Evolutionary conservation across 495 filamentous ascomycete genomes (phyloP).

Genomic region (Annulohypoxylon stygium): DNA sequence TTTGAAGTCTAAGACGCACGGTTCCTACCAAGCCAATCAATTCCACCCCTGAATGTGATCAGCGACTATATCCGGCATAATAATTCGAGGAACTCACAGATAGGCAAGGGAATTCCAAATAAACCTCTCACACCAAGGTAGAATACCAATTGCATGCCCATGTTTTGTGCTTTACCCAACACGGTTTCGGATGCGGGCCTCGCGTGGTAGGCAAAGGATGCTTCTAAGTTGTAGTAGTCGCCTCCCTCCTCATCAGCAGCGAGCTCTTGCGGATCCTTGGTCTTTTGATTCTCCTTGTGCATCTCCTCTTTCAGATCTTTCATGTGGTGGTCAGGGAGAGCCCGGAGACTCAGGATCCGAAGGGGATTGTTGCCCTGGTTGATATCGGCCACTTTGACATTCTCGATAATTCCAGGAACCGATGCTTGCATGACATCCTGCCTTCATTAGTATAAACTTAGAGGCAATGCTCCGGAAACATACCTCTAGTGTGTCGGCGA

Average conservation of each 20-base stretch:
- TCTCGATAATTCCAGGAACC: slow-evolving; percentile 88
- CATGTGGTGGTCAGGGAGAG: slow-evolving; percentile 85
- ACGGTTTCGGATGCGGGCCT: slow-evolving; percentile 75
- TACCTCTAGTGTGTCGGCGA: slow-evolving; percentile 64
- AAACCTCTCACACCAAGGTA: slow-evolving; percentile 87
- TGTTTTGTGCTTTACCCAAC: slow-evolving; percentile 86
- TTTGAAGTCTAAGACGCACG: slow-evolving; percentile 80
- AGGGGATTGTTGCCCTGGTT: slow-evolving; percentile 92
- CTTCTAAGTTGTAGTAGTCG: slow-evolving; percentile 94
- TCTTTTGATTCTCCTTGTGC: slow-evolving; percentile 80
- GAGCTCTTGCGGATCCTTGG: slow-evolving; percentile 86
- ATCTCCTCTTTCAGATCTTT: slow-evolving; percentile 82
- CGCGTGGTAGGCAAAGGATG: slow-evolving; percentile 93
- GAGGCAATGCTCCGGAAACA: neutral
- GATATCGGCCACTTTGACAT: slow-evolving; percentile 96
- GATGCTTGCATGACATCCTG: slow-evolving; percentile 95
- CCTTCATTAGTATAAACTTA: slow-evolving; percentile 31
- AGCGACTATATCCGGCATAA: neutral
- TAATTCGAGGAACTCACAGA: slow-evolving; percentile 62
- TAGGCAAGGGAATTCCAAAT: slow-evolving; percentile 89
- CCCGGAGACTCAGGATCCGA: slow-evolving; percentile 88
- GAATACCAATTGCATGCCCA: slow-evolving; percentile 95
- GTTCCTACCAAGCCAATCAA: slow-evolving; percentile 88
- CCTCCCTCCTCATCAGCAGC: slow-evolving; percentile 92
- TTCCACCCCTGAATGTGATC: slow-evolving; percentile 70